Base-by-base conservation (phyloP, 2,329 filamentous ascomycete genomes). In the Elsinoe perseae region DNA sequence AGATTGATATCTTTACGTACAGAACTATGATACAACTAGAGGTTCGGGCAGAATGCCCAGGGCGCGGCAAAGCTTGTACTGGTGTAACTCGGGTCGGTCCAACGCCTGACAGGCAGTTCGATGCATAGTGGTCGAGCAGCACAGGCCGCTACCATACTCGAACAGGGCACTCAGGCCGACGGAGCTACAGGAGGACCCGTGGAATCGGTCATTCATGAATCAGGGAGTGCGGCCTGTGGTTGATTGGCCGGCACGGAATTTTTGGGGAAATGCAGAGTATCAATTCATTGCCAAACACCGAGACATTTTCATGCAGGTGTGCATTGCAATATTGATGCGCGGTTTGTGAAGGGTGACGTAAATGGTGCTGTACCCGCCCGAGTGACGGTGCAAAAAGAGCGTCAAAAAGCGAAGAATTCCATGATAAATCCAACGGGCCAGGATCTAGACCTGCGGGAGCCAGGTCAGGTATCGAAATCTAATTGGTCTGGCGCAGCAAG, bases 61-160 rank as follows among this genome's bases (percentile, higher is more conserved):
- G 25, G 48, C 48, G 48, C 28, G 48, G 48, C 48, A 52, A 52
- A 52, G 48, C 48, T 52, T 52, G 48, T 52, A 12, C 9, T 38
- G 30, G 48, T 21, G 28, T 52, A 52, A 32, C 23, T 30, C 23
- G 48, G 48, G 48, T 52, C 30, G 30, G 48, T 16, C 30, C 16
- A 38, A 52, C 28, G 28, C 48, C 48, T 52, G 48, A 52, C 48
- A 52, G 48, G 28, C 48, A 52, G 48, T 52, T 52, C 48, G 7
- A 36, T 52, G 48, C 48, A 52, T 36, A 32, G 30, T 50, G 28
- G 28, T 52, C 28, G 20, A 36, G 48, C 28, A 34, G 48, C 48
- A 32, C 14, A 16, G 48, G 28, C 48, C 48, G 28, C 44, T 30
- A 30, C 20, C 30, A 25, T 36, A n/a, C 48, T 25, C 12, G 6